Percentiles rank a stretch among this genome's conserved stretches.
phyloP scores from a whole-genome alignment of 2,329 filamentous ascomycete species.

The Exophiala phaeomuriformis region DNA sequence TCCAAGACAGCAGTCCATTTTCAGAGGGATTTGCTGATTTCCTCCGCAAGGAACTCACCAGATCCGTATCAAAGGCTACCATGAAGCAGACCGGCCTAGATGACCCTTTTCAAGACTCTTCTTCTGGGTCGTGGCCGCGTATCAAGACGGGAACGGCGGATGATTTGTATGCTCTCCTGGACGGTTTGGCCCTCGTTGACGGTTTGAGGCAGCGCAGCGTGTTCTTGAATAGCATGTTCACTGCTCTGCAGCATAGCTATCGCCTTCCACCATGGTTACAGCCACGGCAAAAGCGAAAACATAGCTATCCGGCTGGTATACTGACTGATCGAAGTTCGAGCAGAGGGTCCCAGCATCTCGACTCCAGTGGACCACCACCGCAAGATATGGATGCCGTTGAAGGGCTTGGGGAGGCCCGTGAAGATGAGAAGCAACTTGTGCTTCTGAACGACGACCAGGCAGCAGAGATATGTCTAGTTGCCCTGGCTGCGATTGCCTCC shows the following conservation, averaged over 20 bases:
- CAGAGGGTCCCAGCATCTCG: slow-evolving; percentile 1
- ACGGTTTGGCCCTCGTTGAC: slow-evolving; percentile 13
- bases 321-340: background rate
- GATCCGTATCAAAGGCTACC: background rate
- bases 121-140: background rate
- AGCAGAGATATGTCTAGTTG: slow-evolving; percentile 16
- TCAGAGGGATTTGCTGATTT: too few relatives aligned
- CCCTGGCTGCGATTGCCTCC: slow-evolving; percentile 12
- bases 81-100: background rate
- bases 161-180: slow-evolving; percentile 13
- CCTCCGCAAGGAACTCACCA: too few relatives aligned
- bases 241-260: slow-evolving; percentile 18
- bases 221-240: slow-evolving; percentile 13
- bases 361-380: background rate
- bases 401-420: background rate
- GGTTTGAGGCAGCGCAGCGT: slow-evolving; percentile 13
- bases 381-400: background rate
- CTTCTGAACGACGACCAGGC: slow-evolving; percentile 14
- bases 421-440: background rate
- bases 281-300: slow-evolving; percentile 3
- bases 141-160: slow-evolving; percentile 3
- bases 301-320: slow-evolving; percentile 6
- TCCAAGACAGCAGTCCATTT: slow-evolving; percentile 2
- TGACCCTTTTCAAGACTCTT: background rate
- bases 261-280: slow-evolving; percentile 7